Conservation (phyloP, 2,329 filamentous ascomycete species). For the Colletotrichum eremochloae region DNA sequence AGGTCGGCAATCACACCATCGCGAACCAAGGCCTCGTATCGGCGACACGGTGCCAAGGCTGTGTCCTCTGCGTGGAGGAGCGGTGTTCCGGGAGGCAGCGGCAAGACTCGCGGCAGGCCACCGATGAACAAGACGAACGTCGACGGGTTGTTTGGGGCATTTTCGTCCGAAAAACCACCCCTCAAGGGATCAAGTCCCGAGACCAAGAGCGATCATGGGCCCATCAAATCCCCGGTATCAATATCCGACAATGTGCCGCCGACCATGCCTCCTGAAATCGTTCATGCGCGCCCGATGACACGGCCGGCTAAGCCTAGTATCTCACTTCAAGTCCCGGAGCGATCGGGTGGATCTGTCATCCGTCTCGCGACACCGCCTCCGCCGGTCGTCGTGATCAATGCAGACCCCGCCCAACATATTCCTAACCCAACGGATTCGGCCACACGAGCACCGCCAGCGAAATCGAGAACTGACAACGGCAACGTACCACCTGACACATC, state of each 20-base stretch:
- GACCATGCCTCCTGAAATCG: background rate
- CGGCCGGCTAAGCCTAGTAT: conserved; percentile 54
- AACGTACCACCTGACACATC: background rate
- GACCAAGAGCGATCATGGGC: conserved; percentile 49
- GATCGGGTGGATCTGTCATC: conserved; percentile 68
- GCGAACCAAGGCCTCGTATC: conserved; percentile 63
- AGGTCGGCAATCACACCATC: conserved; percentile 81
- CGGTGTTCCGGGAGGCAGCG: conserved; percentile 67
- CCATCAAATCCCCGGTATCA: conserved; percentile 23
- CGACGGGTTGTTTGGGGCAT: conserved; percentile 78
- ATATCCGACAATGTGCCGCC: conserved; percentile 30
- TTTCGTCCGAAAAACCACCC: conserved; percentile 70
- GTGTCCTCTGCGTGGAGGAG: conserved; percentile 93
- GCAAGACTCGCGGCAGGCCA: conserved; percentile 84
- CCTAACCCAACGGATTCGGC: conserved; percentile 18
- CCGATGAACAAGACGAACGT: conserved; percentile 73
- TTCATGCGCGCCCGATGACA: conserved; percentile 21
- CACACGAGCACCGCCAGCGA: conserved; percentile 5
- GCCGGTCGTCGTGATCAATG: conserved; percentile 67
- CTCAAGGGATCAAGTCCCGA: conserved; percentile 57
- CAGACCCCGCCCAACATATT: conserved; percentile 46
- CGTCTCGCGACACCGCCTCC: conserved; percentile 71
- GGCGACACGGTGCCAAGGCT: conserved; percentile 83
- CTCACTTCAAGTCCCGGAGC: conserved; percentile 61
- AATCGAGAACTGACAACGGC: background rate